Evolutionary conservation across 2,329 filamentous ascomycete species (phyloP), one percentile per base, ranked within the genome.

Genomic region (Phyllosticta citribraziliensis): DNA sequence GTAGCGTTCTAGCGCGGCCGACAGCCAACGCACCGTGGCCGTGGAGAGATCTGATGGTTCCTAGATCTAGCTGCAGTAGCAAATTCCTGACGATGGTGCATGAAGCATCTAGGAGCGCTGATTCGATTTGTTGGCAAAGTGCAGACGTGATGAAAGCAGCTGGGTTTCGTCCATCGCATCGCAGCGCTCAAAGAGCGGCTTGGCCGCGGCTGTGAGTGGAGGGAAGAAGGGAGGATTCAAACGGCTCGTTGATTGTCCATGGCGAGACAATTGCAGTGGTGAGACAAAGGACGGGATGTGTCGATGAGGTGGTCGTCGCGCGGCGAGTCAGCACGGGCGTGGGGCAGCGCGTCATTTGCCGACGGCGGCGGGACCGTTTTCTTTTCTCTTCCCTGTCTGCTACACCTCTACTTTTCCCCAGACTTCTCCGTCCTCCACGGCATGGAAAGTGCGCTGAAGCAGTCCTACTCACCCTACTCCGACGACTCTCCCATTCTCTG

Each of bases 401-500:
- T 30, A 53, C 53, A 60, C 50, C 50, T 47, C 58, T 20, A 30
- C 27, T 33, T 53, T 6, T 57, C 59, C 54, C 54, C 47, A 61
- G 54, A 40, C 47, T 56, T 56, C 55, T 55, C 47, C 25, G 30
- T 57, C 24, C 14, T 30, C 27, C 59, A 54, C 54, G 60, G 60
- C 60, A 62, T 62, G 60, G 60, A 62, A 50, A 50, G 27, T 27
- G 55, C 51, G 19, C 35, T 33, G 19, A 55, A 51, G 24, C 55
- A 62, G 40, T 33, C 55, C 24, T 62, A 62, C 55, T 62, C 60
- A n/a, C 60, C 60, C 12, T 62, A 62, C 52, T 62, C 60, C 55
- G 54, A 55, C 35, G 55, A 62, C 20, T 54, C 60, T 17, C 60
- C 60, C 33, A 62, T 62, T 19, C 60, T 62, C 35, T 62, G 60